Conservation (phyloP, 768 basidiomycete species). For the Amanita jacksonii region DNA sequence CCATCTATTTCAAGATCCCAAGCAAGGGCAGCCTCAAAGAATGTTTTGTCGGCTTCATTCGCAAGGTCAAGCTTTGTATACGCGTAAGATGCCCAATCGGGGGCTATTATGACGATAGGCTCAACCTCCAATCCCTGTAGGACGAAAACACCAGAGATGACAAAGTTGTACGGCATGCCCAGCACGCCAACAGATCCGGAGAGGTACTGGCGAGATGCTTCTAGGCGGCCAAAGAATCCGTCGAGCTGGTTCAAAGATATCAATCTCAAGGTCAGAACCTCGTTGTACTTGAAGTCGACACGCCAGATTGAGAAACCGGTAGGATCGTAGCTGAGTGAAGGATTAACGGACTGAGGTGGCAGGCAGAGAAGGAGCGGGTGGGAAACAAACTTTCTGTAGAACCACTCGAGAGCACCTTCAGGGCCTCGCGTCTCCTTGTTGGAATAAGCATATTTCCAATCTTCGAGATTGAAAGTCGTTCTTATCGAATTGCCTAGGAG, state of each 20-base stretch:
- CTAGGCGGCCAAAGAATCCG: constrained; percentile 97
- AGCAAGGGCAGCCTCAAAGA: constrained; percentile 87
- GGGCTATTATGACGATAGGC: constrained; percentile 69
- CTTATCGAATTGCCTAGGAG: constrained; percentile 89
- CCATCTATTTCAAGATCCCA: constrained; percentile 90
- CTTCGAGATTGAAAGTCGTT: constrained; percentile 81
- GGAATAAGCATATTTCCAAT: constrained; percentile 97
- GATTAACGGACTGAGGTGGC: neutral
- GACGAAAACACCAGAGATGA: constrained; percentile 79
- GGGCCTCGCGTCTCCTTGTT: constrained; percentile 93
- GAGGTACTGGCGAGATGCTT: constrained; percentile 93
- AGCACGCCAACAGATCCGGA: constrained; percentile 92
- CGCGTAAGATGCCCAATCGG: constrained; percentile 86
- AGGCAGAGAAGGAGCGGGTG: neutral
- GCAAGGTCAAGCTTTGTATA: constrained; percentile 71
- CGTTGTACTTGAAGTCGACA: constrained; percentile 95
- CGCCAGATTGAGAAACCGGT: constrained; percentile 88
- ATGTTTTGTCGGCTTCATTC: constrained; percentile 70
- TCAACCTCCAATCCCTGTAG: constrained; percentile 67
- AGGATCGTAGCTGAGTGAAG: constrained; percentile 59
- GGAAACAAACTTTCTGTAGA: constrained; percentile 89
- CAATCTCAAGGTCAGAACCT: constrained; percentile 85
- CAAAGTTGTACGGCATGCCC: constrained; percentile 65
- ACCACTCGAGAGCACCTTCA: constrained; percentile 84
- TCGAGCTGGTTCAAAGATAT: constrained; percentile 93